phyloP scores from a whole-genome alignment of 169 alveolate genomes.

The Plasmodium knowlesi region DNA sequence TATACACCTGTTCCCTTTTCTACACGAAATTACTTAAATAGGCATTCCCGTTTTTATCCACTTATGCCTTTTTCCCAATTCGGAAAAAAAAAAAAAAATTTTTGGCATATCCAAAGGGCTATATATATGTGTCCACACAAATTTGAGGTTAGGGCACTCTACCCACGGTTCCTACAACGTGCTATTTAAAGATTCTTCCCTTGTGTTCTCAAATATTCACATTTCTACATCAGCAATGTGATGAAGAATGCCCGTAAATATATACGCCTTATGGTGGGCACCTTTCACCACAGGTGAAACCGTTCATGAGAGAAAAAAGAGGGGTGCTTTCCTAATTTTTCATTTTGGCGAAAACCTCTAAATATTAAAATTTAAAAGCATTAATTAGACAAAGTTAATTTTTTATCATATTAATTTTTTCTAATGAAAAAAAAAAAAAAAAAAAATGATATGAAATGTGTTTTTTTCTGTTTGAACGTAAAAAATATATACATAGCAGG shows the following conservation, averaged over 20 bases:
- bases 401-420: slow-evolving; percentile 19
- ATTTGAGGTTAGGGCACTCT: too few relatives aligned
- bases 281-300: not conserved
- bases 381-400: slow-evolving; percentile 62
- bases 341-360: slow-evolving; percentile 15
- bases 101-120: not conserved
- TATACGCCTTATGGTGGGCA: not conserved
- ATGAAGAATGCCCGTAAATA: not conserved
- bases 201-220: not conserved
- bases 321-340: not conserved
- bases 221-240: not conserved
- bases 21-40: not conserved
- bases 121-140: not conserved
- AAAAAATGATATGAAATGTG: slow-evolving; percentile 16
- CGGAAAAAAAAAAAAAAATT: not conserved
- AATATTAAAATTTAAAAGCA: slow-evolving; percentile 35
- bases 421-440: slow-evolving; percentile 14
- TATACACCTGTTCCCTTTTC: not conserved
- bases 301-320: not conserved
- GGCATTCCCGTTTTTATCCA: not conserved
- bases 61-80: not conserved
- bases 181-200: not conserved
- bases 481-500: not conserved
- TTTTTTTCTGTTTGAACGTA: slow-evolving; percentile 1
- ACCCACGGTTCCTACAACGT: not conserved